Conservation (phyloP, 495 filamentous ascomycete species). For the Cercophora newfieldiana region DNA sequence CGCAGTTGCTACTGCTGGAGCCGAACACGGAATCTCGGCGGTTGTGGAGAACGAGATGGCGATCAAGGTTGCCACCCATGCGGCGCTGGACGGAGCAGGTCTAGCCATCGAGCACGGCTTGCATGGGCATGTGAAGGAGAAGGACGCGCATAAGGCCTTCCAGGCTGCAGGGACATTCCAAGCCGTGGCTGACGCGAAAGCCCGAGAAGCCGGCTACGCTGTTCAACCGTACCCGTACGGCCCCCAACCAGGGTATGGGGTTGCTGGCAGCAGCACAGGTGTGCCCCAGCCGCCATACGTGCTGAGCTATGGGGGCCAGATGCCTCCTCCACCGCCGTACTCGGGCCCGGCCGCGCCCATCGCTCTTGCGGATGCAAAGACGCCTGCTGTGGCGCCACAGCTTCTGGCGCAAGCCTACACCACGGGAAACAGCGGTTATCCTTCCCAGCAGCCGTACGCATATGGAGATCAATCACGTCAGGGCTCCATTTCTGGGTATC, state of each 20-base stretch:
- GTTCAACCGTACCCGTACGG: slow-evolving; percentile 12
- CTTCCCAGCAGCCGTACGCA: not conserved
- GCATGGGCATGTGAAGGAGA: slow-evolving; percentile 27
- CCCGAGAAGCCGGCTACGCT: slow-evolving; percentile 44
- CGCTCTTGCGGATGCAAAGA: not conserved
- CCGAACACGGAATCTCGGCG: slow-evolving; percentile 25
- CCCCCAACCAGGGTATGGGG: slow-evolving; percentile 5
- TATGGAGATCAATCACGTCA: not conserved
- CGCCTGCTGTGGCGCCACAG: not conserved
- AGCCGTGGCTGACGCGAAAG: slow-evolving; percentile 29
- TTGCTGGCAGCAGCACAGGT: slow-evolving; percentile 1
- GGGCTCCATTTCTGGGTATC: not conserved
- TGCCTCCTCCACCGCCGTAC: slow-evolving; percentile 13
- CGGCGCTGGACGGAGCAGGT: slow-evolving; percentile 28
- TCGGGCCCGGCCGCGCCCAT: slow-evolving; percentile 1
- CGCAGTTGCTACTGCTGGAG: slow-evolving; percentile 22
- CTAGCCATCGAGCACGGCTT: slow-evolving; percentile 28
- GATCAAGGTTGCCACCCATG: slow-evolving; percentile 27
- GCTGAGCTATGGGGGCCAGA: slow-evolving; percentile 1
- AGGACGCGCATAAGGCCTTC: slow-evolving; percentile 27
- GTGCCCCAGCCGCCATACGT: slow-evolving; percentile 3
- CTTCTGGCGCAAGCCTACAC: not conserved
- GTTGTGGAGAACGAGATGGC: slow-evolving; percentile 25
- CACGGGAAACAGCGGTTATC: not conserved
- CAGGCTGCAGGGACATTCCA: slow-evolving; percentile 19